phyloP scores from a whole-genome alignment of 2,329 filamentous ascomycete genomes.

The Alternaria metachromatica region DNA sequence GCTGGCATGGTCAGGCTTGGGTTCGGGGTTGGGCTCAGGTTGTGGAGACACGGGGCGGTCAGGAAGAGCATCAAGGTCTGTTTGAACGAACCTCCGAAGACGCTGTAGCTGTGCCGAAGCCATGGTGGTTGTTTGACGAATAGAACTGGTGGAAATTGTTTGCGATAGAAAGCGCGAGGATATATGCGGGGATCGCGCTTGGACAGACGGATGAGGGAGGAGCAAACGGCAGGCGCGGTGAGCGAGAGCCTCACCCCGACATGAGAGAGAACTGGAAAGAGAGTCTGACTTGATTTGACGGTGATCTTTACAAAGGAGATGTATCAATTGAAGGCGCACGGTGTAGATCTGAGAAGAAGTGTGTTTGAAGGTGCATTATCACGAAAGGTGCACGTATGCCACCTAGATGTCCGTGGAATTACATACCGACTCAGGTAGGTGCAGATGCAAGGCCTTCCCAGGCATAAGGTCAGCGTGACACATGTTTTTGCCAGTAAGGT shows the following conservation, averaged over 20 bases:
- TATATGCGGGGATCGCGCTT: not conserved
- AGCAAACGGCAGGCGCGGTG: constrained; percentile 8
- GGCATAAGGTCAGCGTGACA: not conserved
- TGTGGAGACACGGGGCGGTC: constrained; percentile 13
- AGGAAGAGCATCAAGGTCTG: constrained; percentile 37
- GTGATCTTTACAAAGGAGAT: not conserved
- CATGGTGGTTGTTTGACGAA: constrained; percentile 25
- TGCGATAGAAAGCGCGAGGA: not conserved
- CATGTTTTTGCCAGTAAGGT: not conserved
- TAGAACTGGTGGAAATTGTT: not conserved
- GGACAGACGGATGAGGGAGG: constrained; percentile 8
- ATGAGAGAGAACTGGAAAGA: not conserved
- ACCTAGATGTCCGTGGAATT: not conserved
- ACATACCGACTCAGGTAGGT: not conserved
- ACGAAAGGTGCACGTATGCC: not conserved
- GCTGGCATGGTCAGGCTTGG: not conserved
- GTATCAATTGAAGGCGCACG: not conserved
- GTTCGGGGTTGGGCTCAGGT: not conserved
- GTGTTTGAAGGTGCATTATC: not conserved
- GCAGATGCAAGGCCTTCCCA: not conserved
- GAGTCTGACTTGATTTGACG: no score
- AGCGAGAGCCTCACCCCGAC: not conserved
- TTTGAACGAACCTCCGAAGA: constrained; percentile 24
- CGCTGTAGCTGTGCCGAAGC: constrained; percentile 31
- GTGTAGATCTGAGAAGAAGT: not conserved